Evolutionary conservation across 306 rosid species (phyloP).

Genomic region (Benincasa hispida): DNA sequence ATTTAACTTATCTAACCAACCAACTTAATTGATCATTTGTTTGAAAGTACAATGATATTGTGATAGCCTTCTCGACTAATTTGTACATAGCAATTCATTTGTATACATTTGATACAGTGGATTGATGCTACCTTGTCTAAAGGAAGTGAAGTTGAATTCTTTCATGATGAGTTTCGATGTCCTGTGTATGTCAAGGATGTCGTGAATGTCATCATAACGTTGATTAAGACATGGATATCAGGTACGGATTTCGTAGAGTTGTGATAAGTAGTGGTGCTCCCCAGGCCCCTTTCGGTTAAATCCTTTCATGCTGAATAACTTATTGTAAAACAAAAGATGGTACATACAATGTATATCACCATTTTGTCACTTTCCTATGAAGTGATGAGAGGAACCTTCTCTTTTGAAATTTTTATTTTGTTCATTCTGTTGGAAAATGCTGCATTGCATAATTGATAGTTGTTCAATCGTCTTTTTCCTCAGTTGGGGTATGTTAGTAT

Average conservation of each 20-base stretch:
- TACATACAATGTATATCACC: too few relatives aligned
- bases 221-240: constrained; percentile 59
- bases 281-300: background rate
- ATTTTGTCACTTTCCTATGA: background rate
- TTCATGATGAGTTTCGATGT: constrained; percentile 81
- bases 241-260: constrained; percentile 27
- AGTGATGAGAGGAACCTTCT: background rate
- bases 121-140: constrained; percentile 58
- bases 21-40: background rate
- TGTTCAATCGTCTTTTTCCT: background rate
- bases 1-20: background rate
- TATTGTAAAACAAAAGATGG: background rate
- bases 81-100: constrained; percentile 3
- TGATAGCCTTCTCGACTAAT: background rate
- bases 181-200: constrained; percentile 83
- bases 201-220: constrained; percentile 34
- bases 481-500: background rate
- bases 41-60: background rate
- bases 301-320: background rate
- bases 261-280: background rate
- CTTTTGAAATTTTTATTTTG: background rate
- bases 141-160: constrained; percentile 47
- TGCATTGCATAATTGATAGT: background rate
- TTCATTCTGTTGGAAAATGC: background rate
- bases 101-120: constrained; percentile 53